Evolutionary conservation across 208 protist species (phyloP).

Genomic region (Tritrichomonas foetus): DNA sequence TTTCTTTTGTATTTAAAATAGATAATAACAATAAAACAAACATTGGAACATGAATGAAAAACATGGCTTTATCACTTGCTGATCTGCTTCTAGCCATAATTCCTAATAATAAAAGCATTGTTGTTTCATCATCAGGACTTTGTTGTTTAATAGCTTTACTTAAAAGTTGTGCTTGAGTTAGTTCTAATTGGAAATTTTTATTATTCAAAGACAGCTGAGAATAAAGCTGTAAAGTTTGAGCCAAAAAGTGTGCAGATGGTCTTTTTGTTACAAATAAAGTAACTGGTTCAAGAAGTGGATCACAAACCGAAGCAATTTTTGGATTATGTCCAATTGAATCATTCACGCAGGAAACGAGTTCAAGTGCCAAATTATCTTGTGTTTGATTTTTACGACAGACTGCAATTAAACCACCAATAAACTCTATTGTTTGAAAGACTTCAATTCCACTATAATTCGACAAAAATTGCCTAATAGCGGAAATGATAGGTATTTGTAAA

Average conservation of each 20-base stretch:
- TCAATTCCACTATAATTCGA: neutral
- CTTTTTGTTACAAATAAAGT: neutral
- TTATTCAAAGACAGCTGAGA: neutral
- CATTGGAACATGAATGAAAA: neutral
- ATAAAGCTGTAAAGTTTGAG: neutral
- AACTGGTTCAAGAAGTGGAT: no score
- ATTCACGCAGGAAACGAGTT: neutral
- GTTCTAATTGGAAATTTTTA: neutral
- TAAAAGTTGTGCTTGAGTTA: neutral
- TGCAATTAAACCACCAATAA: conserved; percentile 11
- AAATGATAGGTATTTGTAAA: neutral
- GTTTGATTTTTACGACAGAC: neutral
- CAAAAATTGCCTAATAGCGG: neutral
- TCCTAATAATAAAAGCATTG: neutral
- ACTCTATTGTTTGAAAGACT: neutral
- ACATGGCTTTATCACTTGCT: neutral
- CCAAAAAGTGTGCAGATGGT: neutral
- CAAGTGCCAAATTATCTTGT: neutral
- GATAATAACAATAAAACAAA: neutral
- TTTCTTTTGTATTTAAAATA: neutral
- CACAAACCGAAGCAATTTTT: neutral
- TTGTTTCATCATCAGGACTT: neutral
- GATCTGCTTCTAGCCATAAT: neutral
- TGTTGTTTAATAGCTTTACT: neutral
- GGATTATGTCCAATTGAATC: neutral